Conservation (phyloP, 2,329 filamentous ascomycete genomes). For the Exserohilum turcica region DNA sequence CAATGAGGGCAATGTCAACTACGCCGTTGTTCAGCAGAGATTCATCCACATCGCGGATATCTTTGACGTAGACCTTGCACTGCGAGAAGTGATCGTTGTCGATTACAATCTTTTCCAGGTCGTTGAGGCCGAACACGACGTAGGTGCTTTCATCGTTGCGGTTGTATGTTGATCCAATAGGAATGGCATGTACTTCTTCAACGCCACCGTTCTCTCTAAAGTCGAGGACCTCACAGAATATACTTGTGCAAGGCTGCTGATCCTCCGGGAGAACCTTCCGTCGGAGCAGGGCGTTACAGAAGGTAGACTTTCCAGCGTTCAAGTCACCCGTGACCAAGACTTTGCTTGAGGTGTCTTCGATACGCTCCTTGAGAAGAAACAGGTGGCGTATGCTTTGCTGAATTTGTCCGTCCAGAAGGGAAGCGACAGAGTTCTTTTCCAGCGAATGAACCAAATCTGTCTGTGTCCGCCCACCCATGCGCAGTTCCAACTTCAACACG, state of each 20-base stretch:
- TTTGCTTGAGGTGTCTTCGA: conserved; percentile 97
- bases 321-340: conserved; percentile 94
- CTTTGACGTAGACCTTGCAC: conserved; percentile 96
- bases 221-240: conserved; percentile 97
- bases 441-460: conserved; percentile 91
- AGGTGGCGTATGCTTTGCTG: conserved; percentile 92
- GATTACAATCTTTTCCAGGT: conserved; percentile 86
- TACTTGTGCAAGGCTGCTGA: conserved; percentile 96
- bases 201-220: conserved; percentile 86
- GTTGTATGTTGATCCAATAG: conserved; percentile 78
- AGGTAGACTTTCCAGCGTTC: conserved; percentile 97
- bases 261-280: conserved; percentile 94
- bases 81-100: conserved; percentile 89
- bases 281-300: conserved; percentile 94
- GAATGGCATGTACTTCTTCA: conserved; percentile 95
- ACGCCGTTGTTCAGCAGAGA: conserved; percentile 96
- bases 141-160: conserved; percentile 93
- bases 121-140: conserved; percentile 76
- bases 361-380: conserved; percentile 82
- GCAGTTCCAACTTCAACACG: conserved; percentile 90
- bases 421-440: conserved; percentile 88
- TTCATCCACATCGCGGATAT: conserved; percentile 85
- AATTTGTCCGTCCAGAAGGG: conserved; percentile 91
- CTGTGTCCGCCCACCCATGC: conserved; percentile 84
- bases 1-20: conserved; percentile 96